Percentiles rank a stretch among this genome's conserved stretches.
These are phyloP conservation scores for Cladosporium austrohemisphaericum DNA, from an alignment of 2,329 filamentous ascomycete genomes.

Conservation along the genomic window DNA sequence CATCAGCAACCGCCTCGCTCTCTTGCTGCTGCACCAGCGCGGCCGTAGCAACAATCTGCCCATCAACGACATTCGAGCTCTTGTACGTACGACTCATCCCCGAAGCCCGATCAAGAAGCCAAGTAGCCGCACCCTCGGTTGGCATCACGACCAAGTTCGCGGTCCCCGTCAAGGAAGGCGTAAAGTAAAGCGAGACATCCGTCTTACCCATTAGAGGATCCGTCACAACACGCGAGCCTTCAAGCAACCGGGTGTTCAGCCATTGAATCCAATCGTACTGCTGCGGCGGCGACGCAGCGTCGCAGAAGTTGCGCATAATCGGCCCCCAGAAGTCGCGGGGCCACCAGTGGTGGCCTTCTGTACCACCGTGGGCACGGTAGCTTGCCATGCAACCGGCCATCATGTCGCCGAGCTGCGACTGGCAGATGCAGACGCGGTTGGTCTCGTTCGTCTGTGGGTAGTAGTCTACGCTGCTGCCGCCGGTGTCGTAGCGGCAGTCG, in stretches of 20 bases:
- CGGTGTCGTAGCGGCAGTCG: slow-evolving; percentile 21
- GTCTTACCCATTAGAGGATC: background rate
- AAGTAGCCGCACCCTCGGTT: too few relatives aligned
- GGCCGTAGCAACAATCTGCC: background rate
- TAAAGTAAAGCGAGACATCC: background rate
- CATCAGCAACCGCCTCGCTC: too few relatives aligned
- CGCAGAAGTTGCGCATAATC: slow-evolving; percentile 25
- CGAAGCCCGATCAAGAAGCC: too few relatives aligned
- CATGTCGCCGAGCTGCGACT: background rate
- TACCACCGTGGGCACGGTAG: background rate
- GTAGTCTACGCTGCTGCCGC: background rate
- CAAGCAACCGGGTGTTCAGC: too few relatives aligned
- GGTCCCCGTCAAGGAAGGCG: background rate
- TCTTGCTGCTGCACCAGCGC: too few relatives aligned
- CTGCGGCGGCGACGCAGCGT: slow-evolving; percentile 24
- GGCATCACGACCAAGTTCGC: background rate
- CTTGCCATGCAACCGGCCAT: background rate
- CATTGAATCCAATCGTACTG: too few relatives aligned
- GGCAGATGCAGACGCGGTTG: background rate
- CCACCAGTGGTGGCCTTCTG: background rate
- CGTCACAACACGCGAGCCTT: slow-evolving; percentile 19
- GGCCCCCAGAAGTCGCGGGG: slow-evolving; percentile 13
- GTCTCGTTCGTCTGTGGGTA: slow-evolving; percentile 19
- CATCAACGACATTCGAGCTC: background rate
- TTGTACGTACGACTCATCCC: slow-evolving; percentile 6